These are phyloP conservation scores for Mycosphaerella sp. DNA, from an alignment of 2,329 filamentous ascomycete species.

Conservation along the genomic window DNA sequence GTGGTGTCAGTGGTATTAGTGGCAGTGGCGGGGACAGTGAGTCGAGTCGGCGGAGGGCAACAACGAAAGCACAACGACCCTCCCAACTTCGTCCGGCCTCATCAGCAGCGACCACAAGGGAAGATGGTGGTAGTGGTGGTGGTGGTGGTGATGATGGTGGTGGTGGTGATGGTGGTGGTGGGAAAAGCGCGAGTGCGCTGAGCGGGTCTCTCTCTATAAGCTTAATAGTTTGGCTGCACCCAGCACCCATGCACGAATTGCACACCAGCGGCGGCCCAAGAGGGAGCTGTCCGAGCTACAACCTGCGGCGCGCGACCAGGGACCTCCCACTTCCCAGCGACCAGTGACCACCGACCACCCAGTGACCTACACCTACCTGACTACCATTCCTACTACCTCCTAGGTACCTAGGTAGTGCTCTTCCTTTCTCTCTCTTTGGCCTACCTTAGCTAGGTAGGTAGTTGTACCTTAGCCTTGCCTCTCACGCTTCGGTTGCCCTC, in stretches of 20 bases:
- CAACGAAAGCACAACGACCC: background rate
- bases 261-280: background rate
- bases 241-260: slow-evolving; percentile 1
- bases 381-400: too few species aligned
- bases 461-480: too few species aligned
- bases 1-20: background rate
- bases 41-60: background rate
- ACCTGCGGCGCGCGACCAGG: background rate
- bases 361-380: too few species aligned
- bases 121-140: background rate
- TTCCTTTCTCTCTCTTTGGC: too few species aligned
- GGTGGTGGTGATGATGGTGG: too few species aligned
- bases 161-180: background rate
- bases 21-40: background rate
- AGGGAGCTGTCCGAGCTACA: slow-evolving; percentile 1
- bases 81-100: background rate
- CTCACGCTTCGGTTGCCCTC: too few species aligned
- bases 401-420: too few species aligned
- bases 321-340: too few species aligned
- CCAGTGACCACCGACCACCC: too few species aligned
- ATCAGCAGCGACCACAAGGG: background rate
- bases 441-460: too few species aligned
- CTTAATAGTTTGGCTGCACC: slow-evolving; percentile 2
- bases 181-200: background rate
- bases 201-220: background rate